A percentile compares a stretch with the other conserved stretches of the same genome.
These are phyloP conservation scores for Nannochloropsis salina DNA, from an alignment of 108 stramenopile species.

Conservation along the genomic window DNA sequence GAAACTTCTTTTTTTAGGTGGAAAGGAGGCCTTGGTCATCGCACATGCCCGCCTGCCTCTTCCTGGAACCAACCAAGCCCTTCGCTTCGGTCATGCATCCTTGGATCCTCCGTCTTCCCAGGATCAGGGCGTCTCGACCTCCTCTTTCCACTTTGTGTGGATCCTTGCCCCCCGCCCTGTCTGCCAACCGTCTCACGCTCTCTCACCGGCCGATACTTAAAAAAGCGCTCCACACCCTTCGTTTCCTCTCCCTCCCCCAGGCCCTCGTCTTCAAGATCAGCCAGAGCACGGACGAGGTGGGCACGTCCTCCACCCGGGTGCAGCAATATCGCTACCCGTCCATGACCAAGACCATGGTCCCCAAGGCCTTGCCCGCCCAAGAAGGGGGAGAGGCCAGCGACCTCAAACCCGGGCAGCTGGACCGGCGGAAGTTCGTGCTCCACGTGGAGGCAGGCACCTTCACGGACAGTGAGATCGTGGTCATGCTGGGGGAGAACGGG, in stretches of 20 bases:
- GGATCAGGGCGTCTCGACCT: no score
- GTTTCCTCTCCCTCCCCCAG: no score
- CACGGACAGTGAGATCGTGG: slow-evolving; percentile 95
- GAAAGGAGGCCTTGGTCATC: no score
- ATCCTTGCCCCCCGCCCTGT: background rate
- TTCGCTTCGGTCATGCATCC: no score
- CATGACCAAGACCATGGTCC: slow-evolving; percentile 93
- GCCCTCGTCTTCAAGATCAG: slow-evolving; percentile 81
- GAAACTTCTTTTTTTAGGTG: no score
- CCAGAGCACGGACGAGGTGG: slow-evolving; percentile 51
- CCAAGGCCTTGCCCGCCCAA: background rate
- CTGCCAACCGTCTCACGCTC: no score
- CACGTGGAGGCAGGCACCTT: slow-evolving; percentile 88
- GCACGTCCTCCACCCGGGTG: background rate
- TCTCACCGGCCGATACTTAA: background rate
- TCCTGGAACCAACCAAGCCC: no score
- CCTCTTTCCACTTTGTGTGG: background rate
- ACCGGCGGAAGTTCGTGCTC: slow-evolving; percentile 67
- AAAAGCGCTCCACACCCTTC: no score
- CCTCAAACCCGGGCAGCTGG: background rate
- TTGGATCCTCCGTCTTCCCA: no score
- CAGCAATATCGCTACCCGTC: slow-evolving; percentile 71
- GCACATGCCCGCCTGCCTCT: no score
- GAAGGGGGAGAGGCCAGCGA: slow-evolving; percentile 21
- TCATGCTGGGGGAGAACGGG: slow-evolving; percentile 90